Evolutionary conservation across 805 yeast genomes (phyloP), one percentile per base, ranked within the genome.

Genomic region (Yarrowia deformans): DNA sequence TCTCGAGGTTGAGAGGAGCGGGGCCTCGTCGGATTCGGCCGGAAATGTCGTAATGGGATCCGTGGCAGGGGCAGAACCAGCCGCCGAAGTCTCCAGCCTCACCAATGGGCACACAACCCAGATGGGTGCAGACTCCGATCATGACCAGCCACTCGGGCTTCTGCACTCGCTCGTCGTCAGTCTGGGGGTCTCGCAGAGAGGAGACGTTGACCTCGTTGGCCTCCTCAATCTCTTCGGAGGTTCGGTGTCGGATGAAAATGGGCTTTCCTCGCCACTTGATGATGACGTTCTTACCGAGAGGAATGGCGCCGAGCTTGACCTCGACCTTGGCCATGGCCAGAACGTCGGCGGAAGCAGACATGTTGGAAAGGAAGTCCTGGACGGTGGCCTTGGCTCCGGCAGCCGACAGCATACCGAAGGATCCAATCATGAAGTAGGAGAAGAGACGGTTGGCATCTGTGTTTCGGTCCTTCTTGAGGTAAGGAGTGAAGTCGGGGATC

Each of bases 21-120:
- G 99, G 99, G 76, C 99, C 99, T 85, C 88, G 94, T 89, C 99
- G 92, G 81, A 95, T 94, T 89, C 99, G 94, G 82, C 99, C 99
- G 73, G 98, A 93, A 84, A 96, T 96, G 84, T 95, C 99, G 84
- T 95, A 95, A 83, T 96, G 99, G 79, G 98, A 94, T 87, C 99
- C 99, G 87, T 96, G 99, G 86, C 99, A 95, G 74, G 99, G 99
- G 84, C 99, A 95, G 94, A 95, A 95, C 99, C 99, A 95, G 81
- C 99, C 99, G 81, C 98, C 98, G 77, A 87, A 95, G 83, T 95
- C 99, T 84, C 99, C 99, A 74, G 98, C 89, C 85, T 95, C 98
- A 81, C 99, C 99, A 78, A 95, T 95, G 75, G 99, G 99, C 72
- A 95, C 99, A 90, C 99, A 95, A 82, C 99, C 99, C 86, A 95